Evolutionary conservation across 2,329 filamentous ascomycete species (phyloP).

Genomic region (Clonostachys byssicola): DNA sequence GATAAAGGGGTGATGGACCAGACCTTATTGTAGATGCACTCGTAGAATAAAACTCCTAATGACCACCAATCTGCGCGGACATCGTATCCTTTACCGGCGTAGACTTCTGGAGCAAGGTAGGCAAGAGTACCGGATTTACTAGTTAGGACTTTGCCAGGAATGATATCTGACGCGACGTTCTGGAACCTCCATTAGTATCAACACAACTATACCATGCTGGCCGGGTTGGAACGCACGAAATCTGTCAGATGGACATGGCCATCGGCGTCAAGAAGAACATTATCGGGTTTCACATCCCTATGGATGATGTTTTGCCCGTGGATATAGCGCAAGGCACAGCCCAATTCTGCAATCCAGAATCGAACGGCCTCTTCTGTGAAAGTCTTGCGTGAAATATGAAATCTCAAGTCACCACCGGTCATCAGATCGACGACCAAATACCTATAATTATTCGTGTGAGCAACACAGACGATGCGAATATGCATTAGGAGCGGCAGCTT

Average conservation of each 20-base stretch:
- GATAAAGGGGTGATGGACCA: constrained; percentile 10
- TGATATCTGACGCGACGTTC: constrained; percentile 96
- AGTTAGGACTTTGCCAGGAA: constrained; percentile 75
- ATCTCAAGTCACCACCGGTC: constrained; percentile 94
- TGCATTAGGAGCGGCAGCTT: not conserved
- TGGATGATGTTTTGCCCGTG: constrained; percentile 86
- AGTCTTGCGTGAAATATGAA: constrained; percentile 96
- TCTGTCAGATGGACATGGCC: constrained; percentile 97
- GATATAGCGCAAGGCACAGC: constrained; percentile 84
- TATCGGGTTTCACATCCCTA: constrained; percentile 88
- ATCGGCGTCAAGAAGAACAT: constrained; percentile 81
- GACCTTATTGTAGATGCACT: constrained; percentile 99
- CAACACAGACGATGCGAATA: not conserved
- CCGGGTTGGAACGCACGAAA: constrained; percentile 61
- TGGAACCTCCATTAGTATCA: constrained; percentile 32
- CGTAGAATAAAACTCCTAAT: constrained; percentile 94
- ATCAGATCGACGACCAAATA: constrained; percentile 97
- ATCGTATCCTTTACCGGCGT: constrained; percentile 83
- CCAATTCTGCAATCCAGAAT: constrained; percentile 95
- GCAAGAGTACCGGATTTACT: constrained; percentile 97
- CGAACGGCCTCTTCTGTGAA: constrained; percentile 96
- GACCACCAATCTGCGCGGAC: constrained; percentile 98
- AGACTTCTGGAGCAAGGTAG: constrained; percentile 94
- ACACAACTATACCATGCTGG: not conserved
- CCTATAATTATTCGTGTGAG: constrained; percentile 41